A percentile compares a stretch with the other conserved stretches of the same genome.
Evolutionary conservation across 2,329 filamentous ascomycete genomes (phyloP).

Genomic region (Scedosporium boydii): DNA sequence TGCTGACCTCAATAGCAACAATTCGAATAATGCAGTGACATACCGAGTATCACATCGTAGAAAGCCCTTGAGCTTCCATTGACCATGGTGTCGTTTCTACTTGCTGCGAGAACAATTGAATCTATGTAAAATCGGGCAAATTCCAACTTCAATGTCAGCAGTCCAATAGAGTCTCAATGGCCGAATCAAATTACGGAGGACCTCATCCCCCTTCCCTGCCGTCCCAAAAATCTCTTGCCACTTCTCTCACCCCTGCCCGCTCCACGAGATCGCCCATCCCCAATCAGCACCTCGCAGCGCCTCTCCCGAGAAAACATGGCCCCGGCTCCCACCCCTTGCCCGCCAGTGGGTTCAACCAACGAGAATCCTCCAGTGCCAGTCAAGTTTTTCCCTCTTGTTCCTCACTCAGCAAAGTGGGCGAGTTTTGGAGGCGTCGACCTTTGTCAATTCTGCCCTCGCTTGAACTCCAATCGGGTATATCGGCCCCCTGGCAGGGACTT

Average conservation of each 20-base stretch:
- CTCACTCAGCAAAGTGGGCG: neutral
- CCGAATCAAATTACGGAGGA: too few relatives aligned
- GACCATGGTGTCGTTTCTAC: too few relatives aligned
- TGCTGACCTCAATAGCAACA: neutral
- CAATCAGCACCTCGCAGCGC: neutral
- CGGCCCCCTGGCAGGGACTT: neutral
- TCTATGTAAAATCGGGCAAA: too few relatives aligned
- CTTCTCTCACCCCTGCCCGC: neutral
- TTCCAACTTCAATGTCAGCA: too few relatives aligned
- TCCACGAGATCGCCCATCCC: neutral
- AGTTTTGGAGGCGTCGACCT: neutral
- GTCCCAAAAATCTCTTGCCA: neutral
- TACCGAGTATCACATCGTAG: too few relatives aligned
- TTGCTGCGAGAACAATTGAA: too few relatives aligned
- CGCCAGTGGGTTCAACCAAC: neutral
- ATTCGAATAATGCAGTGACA: neutral
- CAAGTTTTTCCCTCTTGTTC: too few relatives aligned
- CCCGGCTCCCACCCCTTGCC: neutral
- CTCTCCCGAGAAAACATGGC: conserved; percentile 1
- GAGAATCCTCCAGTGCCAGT: neutral
- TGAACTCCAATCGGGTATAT: neutral
- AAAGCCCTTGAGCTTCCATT: too few relatives aligned
- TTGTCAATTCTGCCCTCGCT: neutral
- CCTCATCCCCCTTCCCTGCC: neutral
- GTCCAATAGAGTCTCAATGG: too few relatives aligned